Evolutionary conservation across 2,329 filamentous ascomycete genomes (phyloP).

Genomic region (Helicocarpus griseus): DNA sequence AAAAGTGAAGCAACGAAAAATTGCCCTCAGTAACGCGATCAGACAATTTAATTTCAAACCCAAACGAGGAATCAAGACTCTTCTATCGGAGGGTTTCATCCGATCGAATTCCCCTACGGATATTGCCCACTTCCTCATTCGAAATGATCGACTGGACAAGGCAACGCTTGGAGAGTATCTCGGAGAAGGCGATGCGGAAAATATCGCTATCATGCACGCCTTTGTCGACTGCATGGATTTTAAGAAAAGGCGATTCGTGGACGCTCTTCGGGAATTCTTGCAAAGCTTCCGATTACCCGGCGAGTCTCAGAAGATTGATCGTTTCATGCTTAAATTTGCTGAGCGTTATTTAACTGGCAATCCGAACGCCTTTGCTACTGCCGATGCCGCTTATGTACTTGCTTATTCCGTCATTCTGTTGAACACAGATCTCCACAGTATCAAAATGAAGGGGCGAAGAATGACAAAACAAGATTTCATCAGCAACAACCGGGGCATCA

Average conservation of each 20-base stretch:
- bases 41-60: constrained; percentile 96
- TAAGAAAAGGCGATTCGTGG: constrained; percentile 79
- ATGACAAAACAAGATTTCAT: constrained; percentile 98
- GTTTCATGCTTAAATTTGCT: constrained; percentile 98
- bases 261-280: constrained; percentile 80
- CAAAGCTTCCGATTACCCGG: constrained; percentile 92
- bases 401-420: constrained; percentile 95
- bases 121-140: constrained; percentile 72
- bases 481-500: constrained; percentile 97
- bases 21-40: constrained; percentile 78
- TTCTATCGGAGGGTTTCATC: constrained; percentile 82
- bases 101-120: constrained; percentile 66
- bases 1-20: constrained; percentile 88
- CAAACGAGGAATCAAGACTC: constrained; percentile 77
- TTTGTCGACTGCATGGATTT: constrained; percentile 97
- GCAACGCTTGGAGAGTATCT: constrained; percentile 87
- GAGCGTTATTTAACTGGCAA: constrained; percentile 92
- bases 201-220: constrained; percentile 96
- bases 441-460: constrained; percentile 65
- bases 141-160: constrained; percentile 81
- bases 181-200: constrained; percentile 83
- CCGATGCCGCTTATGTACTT: constrained; percentile 92
- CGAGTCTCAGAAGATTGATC: constrained; percentile 97
- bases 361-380: constrained; percentile 94
- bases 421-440: constrained; percentile 91